Evolutionary conservation across 2,329 filamentous ascomycete genomes (phyloP).

Genomic region (Fusarium sp.): DNA sequence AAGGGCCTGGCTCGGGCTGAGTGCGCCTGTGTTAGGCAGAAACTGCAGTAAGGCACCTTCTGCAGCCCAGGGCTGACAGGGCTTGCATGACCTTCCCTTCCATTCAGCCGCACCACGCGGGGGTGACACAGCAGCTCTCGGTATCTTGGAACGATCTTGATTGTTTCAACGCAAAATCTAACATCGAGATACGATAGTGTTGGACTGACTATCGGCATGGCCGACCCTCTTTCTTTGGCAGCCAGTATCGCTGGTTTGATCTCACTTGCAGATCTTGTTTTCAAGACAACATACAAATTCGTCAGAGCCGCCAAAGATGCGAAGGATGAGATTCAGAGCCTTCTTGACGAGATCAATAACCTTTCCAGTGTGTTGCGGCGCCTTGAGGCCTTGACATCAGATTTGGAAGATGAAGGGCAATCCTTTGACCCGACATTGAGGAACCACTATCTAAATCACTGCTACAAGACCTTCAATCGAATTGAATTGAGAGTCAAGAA

Average conservation of each 20-base stretch:
- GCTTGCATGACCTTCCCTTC: not conserved
- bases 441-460: not conserved
- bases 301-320: not conserved
- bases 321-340: not conserved
- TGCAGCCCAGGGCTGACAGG: not conserved
- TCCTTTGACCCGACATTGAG: not conserved
- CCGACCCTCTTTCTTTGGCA: constrained; percentile 6
- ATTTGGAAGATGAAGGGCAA: not conserved
- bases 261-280: not conserved
- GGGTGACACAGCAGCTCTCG: no score
- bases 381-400: not conserved
- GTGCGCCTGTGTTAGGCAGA: not conserved
- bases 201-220: not conserved
- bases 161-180: no score
- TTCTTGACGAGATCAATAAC: constrained; percentile 4
- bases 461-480: not conserved
- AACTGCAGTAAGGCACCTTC: not conserved
- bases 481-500: not conserved
- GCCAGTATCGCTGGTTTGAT: not conserved
- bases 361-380: not conserved
- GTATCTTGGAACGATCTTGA: no score
- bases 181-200: not conserved
- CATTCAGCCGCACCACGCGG: not conserved
- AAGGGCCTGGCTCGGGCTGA: not conserved
- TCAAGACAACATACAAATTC: not conserved